phyloP scores from a whole-genome alignment of 192 early-diverging fungal species.

The Haplosporangium gracile region DNA sequence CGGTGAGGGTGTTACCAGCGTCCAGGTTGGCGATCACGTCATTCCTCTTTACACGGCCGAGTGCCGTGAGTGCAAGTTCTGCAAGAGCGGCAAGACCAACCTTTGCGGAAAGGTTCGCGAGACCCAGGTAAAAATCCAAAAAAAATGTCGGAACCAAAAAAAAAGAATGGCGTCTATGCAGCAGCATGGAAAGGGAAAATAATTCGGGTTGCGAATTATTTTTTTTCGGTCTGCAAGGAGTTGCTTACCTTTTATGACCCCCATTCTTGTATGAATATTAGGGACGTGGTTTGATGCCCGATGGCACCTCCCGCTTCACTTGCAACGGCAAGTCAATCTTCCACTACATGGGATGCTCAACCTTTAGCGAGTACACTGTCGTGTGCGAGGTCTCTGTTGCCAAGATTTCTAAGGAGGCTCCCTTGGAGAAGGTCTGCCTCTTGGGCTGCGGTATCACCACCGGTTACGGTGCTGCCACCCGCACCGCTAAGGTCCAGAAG shows the following conservation, averaged over 20 bases:
- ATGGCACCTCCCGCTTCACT: slow-evolving; percentile 90
- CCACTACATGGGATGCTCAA: slow-evolving; percentile 98
- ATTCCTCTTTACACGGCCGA: slow-evolving; percentile 93
- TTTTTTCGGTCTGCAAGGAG: not conserved
- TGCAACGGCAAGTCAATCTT: slow-evolving; percentile 90
- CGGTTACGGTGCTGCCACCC: slow-evolving; percentile 93
- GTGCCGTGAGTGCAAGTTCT: slow-evolving; percentile 97
- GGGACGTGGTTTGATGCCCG: slow-evolving; percentile 96
- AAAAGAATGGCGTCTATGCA: not conserved
- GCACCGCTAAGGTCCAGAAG: slow-evolving; percentile 91
- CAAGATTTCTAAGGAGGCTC: slow-evolving; percentile 83
- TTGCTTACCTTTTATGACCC: not conserved
- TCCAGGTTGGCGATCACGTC: slow-evolving; percentile 94
- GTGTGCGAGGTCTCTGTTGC: slow-evolving; percentile 92
- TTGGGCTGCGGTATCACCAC: slow-evolving; percentile 98
- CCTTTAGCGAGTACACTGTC: slow-evolving; percentile 97
- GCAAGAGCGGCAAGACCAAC: slow-evolving; percentile 97
- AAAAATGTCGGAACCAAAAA: slow-evolving; percentile 1
- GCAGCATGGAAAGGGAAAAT: not conserved
- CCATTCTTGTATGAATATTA: slow-evolving; percentile 13
- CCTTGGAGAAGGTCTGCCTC: slow-evolving; percentile 89
- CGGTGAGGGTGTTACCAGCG: slow-evolving; percentile 94
- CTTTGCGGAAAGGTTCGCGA: slow-evolving; percentile 91
- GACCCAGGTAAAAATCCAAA: slow-evolving; percentile 76
- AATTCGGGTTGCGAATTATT: not conserved